Evolutionary conservation across 768 basidiomycete species (phyloP).

Genomic region (Lyophyllum atratum): DNA sequence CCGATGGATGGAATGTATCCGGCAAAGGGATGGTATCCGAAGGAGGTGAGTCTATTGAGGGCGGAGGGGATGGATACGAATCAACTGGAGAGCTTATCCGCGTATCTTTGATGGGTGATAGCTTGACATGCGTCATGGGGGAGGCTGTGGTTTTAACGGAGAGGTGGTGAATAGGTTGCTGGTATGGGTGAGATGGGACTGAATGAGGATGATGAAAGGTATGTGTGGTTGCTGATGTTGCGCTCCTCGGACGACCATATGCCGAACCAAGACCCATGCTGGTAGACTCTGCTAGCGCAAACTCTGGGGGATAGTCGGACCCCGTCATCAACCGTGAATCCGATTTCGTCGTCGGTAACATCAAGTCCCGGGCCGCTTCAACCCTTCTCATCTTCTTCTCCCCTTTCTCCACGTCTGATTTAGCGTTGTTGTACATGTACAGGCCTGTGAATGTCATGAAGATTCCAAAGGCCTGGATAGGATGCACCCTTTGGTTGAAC

Average conservation of each 20-base stretch:
- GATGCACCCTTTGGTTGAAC: slow-evolving; percentile 89
- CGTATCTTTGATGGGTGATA: not conserved
- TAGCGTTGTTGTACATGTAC: slow-evolving; percentile 96
- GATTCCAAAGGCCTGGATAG: slow-evolving; percentile 89
- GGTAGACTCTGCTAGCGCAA: slow-evolving; percentile 31
- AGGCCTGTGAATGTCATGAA: slow-evolving; percentile 85
- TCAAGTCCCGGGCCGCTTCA: slow-evolving; percentile 67
- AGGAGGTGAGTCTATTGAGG: slow-evolving; percentile 45
- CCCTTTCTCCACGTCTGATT: slow-evolving; percentile 88
- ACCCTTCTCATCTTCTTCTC: slow-evolving; percentile 85
- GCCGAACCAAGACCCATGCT: slow-evolving; percentile 37
- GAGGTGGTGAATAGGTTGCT: slow-evolving; percentile 11
- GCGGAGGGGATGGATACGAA: slow-evolving; percentile 50
- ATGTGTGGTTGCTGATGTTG: slow-evolving; percentile 28
- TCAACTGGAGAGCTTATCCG: slow-evolving; percentile 16
- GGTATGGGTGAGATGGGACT: slow-evolving; percentile 11
- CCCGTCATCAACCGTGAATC: slow-evolving; percentile 56
- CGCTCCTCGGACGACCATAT: slow-evolving; percentile 38
- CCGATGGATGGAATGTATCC: slow-evolving; percentile 14
- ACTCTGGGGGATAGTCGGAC: slow-evolving; percentile 37
- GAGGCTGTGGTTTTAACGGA: slow-evolving; percentile 17
- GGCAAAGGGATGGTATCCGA: slow-evolving; percentile 19
- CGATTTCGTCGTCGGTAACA: slow-evolving; percentile 66
- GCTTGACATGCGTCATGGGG: slow-evolving; percentile 8
- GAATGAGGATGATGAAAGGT: slow-evolving; percentile 22